phyloP scores from a whole-genome alignment of 108 stramenopile species.

The Cyclotella kingstonii region DNA sequence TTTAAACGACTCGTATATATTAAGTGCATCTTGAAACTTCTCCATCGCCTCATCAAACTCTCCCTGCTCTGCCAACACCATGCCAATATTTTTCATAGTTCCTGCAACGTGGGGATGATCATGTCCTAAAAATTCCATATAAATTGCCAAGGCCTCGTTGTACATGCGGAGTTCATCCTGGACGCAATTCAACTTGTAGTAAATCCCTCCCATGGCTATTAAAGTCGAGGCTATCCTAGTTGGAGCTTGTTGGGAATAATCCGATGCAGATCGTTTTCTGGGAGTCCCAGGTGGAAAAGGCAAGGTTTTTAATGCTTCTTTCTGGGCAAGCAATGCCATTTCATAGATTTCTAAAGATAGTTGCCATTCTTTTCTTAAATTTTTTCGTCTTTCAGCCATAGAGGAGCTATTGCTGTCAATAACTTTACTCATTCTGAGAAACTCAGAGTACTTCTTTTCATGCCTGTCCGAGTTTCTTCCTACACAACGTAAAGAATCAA shows the following conservation, averaged over 20 bases:
- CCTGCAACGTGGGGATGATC: constrained; percentile 73
- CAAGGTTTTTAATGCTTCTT: constrained; percentile 19
- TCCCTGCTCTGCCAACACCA: constrained; percentile 78
- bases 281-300: constrained; percentile 30
- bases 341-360: constrained; percentile 67
- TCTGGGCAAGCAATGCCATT: constrained; percentile 46
- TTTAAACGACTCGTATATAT: constrained; percentile 56
- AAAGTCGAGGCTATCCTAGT: constrained; percentile 61
- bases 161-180: constrained; percentile 70
- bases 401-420: constrained; percentile 30
- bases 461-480: constrained; percentile 36
- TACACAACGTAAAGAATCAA: constrained; percentile 49
- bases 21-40: constrained; percentile 63
- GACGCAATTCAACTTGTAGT: constrained; percentile 74
- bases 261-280: constrained; percentile 27
- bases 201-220: constrained; percentile 73
- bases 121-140: constrained; percentile 57
- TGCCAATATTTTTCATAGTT: constrained; percentile 80
- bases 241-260: constrained; percentile 32
- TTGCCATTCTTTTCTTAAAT: constrained; percentile 49
- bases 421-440: constrained; percentile 45
- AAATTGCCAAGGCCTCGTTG: constrained; percentile 58
- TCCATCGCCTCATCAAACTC: constrained; percentile 63
- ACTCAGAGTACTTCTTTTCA: constrained; percentile 62
- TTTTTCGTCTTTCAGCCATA: neutral